Base-by-base conservation (phyloP, 345 rosid genomes). In the Atalantia buxifolia region DNA sequence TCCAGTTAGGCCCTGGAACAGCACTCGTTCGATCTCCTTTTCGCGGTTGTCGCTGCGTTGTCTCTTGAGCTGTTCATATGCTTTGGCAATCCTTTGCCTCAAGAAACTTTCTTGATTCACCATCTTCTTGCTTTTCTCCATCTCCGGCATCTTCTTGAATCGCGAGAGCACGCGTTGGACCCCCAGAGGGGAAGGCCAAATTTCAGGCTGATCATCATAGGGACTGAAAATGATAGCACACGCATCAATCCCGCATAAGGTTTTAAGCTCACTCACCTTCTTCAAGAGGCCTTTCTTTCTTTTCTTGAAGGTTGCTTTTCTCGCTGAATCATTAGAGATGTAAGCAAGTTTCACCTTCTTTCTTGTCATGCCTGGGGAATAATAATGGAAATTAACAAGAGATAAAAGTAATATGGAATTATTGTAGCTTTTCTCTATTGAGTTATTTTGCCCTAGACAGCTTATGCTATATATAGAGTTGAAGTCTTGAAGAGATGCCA, bases 301-400 rank as follows among this genome's bases (percentile, higher is more conserved):
- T 75, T 91, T 92, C 87, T 86, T 92, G 82, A 66, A 88, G 6
- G 94, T 88, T 53, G 89, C 88, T 71, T 82, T 91, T 55, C 93
- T 88, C 30, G 86, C 71, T 1, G 88, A 42, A 27, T 90, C 91
- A 27, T 85, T 86, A 40, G 68, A 21, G 9, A 92, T 89, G 66
- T 59, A 87, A 4, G 84, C 76, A 40, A 92, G 76, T 69, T 87
- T 88, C 83, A 91, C 91, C 78, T 87, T 92, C 79, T 78, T 80
- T 79, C 93, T 91, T 1, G 92, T 84, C 94, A 91, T 88, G 75
- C 65, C 25, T 64, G 25, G 28, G 33, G 45, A 25, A 60, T 63
- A 53, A 53, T 53, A 53, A 53, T 18, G 38, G 45, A 75, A 27
- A 53, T 53, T 53, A 53, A 53, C 22, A 53, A 53, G 16, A 18